Evolutionary conservation across 2,329 filamentous ascomycete species (phyloP).

Genomic region (Fusarium sp.): DNA sequence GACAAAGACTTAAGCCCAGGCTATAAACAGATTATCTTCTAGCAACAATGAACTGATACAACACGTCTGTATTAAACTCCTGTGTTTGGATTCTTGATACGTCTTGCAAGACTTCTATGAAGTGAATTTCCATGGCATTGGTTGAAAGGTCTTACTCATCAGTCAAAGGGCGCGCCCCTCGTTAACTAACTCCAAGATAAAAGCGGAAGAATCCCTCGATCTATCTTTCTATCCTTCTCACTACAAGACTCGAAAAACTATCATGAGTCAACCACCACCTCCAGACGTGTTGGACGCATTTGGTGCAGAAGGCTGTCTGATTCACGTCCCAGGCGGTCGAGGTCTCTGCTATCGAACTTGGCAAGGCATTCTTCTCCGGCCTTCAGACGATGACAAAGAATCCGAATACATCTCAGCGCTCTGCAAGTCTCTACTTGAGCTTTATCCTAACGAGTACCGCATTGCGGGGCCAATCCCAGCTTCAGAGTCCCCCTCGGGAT

Average conservation of each 20-base stretch:
- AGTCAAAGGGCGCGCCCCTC: neutral
- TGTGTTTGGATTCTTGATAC: accelerated
- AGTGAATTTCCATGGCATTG: neutral
- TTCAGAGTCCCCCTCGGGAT: neutral
- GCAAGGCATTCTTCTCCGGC: neutral
- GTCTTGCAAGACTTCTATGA: neutral
- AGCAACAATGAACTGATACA: accelerated
- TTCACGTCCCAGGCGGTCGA: neutral
- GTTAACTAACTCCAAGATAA: neutral
- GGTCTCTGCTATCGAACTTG: neutral
- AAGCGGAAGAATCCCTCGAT: neutral
- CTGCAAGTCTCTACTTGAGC: neutral
- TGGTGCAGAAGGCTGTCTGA: neutral
- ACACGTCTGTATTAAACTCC: too few relatives aligned
- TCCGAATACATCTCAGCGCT: neutral
- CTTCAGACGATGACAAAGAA: slow-evolving; percentile 1
- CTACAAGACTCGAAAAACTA: too few relatives aligned
- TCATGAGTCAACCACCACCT: neutral
- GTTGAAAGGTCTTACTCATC: neutral
- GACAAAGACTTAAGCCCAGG: too few relatives aligned
- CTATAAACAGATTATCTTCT: neutral
- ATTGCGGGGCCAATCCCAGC: neutral
- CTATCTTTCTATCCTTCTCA: neutral
- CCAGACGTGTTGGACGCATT: neutral
- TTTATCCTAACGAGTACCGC: neutral